Conservation (phyloP, 2,329 filamentous ascomycete species). For the Sporothrix pallida region DNA sequence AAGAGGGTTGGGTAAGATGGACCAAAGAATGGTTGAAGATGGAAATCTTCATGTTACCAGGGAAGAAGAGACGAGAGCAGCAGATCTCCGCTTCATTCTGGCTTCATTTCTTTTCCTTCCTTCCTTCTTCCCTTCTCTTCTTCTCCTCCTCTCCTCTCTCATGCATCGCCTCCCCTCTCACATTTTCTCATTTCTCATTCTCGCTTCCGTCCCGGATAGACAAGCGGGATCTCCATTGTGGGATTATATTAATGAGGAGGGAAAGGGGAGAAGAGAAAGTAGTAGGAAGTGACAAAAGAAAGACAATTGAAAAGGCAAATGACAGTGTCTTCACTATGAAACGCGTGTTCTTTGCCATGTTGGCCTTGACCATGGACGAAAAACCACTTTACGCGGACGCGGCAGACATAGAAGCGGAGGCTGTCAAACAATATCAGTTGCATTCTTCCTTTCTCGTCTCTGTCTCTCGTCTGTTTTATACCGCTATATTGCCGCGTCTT, state of each 20-base stretch:
- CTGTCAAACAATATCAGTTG: not conserved
- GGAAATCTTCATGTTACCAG: not conserved
- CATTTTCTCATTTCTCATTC: not conserved
- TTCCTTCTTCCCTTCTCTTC: too few species aligned
- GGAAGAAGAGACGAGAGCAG: not conserved
- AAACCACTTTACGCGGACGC: constrained; percentile 24
- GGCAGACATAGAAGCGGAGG: constrained; percentile 12
- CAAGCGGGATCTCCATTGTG: constrained; percentile 9
- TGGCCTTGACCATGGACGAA: not conserved
- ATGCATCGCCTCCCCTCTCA: not conserved
- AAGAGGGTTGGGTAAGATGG: too few species aligned
- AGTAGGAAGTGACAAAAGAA: too few species aligned
- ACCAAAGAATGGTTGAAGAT: not conserved
- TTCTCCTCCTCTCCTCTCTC: not conserved
- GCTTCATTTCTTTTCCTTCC: too few species aligned
- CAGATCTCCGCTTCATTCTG: not conserved
- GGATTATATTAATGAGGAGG: constrained; percentile 2
- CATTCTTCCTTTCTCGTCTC: not conserved
- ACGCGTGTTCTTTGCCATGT: not conserved
- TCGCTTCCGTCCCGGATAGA: constrained; percentile 19
- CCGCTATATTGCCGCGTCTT: not conserved
- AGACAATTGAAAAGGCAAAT: too few species aligned
- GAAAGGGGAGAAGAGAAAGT: constrained; percentile 2
- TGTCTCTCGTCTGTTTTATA: constrained; percentile 7
- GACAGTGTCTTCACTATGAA: not conserved